Conservation (phyloP, 495 filamentous ascomycete genomes). For the Neurospora hispaniola region DNA sequence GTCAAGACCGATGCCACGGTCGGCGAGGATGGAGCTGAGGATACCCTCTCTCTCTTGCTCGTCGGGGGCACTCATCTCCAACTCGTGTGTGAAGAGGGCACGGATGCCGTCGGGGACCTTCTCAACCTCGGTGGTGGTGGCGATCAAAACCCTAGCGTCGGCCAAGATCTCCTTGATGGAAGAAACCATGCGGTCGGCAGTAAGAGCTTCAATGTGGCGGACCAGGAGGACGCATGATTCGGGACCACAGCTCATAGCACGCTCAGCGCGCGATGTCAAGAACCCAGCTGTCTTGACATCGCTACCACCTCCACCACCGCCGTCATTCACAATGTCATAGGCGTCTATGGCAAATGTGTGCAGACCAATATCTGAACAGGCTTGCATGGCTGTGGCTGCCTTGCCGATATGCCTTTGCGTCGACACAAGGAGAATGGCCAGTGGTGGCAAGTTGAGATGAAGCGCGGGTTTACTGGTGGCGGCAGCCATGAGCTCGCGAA, state of each 20-base stretch:
- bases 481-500: constrained; percentile 78
- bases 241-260: constrained; percentile 78
- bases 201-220: constrained; percentile 80
- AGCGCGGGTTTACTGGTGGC: constrained; percentile 82
- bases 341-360: constrained; percentile 86
- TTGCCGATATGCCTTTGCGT: constrained; percentile 92
- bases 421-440: constrained; percentile 78
- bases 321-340: constrained; percentile 86
- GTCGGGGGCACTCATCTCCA: constrained; percentile 87
- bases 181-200: constrained; percentile 75
- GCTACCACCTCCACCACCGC: constrained; percentile 61
- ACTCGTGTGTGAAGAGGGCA: constrained; percentile 87
- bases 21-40: constrained; percentile 62
- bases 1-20: constrained; percentile 59
- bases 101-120: constrained; percentile 84
- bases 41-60: constrained; percentile 88
- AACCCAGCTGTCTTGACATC: constrained; percentile 92
- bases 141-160: constrained; percentile 69
- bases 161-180: constrained; percentile 70
- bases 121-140: constrained; percentile 89
- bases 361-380: constrained; percentile 78
- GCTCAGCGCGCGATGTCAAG: constrained; percentile 73
- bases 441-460: constrained; percentile 73
- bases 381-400: constrained; percentile 58
- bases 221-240: constrained; percentile 76